Evolutionary conservation across 2,329 filamentous ascomycete genomes (phyloP).

Genomic region (Ophiocordyceps sinensis): DNA sequence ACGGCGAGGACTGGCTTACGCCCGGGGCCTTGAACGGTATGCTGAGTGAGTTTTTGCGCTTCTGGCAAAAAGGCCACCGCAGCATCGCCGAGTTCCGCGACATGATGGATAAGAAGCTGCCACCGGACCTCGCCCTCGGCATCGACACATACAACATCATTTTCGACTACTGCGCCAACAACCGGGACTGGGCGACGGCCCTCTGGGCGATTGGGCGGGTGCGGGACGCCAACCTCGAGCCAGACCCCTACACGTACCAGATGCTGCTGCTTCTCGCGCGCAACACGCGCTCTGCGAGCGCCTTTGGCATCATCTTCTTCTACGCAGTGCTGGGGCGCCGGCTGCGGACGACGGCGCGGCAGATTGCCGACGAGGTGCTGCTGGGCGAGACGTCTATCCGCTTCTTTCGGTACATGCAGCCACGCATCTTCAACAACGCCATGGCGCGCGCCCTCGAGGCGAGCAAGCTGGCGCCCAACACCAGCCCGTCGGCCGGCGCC

Average conservation of each 20-base stretch:
- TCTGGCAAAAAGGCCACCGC: conserved; percentile 14
- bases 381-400: conserved; percentile 8
- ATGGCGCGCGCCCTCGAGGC: conserved; percentile 9
- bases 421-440: conserved; percentile 13
- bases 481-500: conserved; percentile 9
- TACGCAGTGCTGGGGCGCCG: conserved; percentile 17
- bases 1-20: conserved; percentile 31
- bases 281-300: conserved; percentile 13
- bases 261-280: conserved; percentile 23
- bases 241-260: conserved; percentile 19
- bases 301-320: conserved; percentile 17
- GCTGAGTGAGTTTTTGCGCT: conserved; percentile 26
- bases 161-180: conserved; percentile 15
- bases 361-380: conserved; percentile 11
- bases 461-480: conserved; percentile 6
- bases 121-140: conserved; percentile 12
- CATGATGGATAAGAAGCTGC: conserved; percentile 11
- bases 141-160: conserved; percentile 22
- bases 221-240: conserved; percentile 8
- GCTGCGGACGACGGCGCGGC: conserved; percentile 11
- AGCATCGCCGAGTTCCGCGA: conserved; percentile 12
- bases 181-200: conserved; percentile 16
- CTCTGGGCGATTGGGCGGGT: conserved; percentile 15
- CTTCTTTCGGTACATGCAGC: conserved; percentile 14
- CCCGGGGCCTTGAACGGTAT: conserved; percentile 20